Conservation (phyloP, 352 stramenopile species). For the Halophytophthora batemanensis region DNA sequence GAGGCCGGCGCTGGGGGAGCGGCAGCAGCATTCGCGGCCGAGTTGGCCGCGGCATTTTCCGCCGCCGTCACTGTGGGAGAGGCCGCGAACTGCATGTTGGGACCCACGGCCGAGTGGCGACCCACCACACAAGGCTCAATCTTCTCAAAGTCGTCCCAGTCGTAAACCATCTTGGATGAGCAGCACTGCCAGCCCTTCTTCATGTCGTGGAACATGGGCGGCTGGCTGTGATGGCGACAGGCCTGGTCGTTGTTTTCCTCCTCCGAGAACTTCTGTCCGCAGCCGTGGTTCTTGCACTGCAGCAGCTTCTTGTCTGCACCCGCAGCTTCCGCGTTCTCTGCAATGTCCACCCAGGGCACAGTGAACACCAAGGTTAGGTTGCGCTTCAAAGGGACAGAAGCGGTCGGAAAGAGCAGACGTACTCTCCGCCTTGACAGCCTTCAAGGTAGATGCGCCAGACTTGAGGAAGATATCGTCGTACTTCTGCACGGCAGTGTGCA, state of each 20-base stretch:
- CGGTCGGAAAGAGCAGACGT: conserved; percentile 14
- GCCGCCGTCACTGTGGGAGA: conserved; percentile 78
- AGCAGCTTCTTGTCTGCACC: conserved; percentile 38
- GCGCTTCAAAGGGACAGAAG: conserved; percentile 8
- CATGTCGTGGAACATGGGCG: conserved; percentile 87
- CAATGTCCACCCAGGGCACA: background rate
- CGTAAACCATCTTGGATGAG: conserved; percentile 90
- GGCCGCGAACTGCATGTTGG: conserved; percentile 69
- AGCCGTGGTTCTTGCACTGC: conserved; percentile 88
- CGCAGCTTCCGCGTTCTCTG: conserved; percentile 13
- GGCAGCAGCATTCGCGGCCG: conserved; percentile 10
- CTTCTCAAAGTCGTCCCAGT: conserved; percentile 95
- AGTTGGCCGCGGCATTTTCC: conserved; percentile 33
- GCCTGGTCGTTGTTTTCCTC: conserved; percentile 72
- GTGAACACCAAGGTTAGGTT: background rate
- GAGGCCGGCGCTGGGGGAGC: conserved; percentile 24
- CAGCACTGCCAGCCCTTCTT: conserved; percentile 92
- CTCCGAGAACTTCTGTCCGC: conserved; percentile 76
- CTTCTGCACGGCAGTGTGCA: conserved; percentile 80
- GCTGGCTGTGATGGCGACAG: conserved; percentile 74
- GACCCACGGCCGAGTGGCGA: conserved; percentile 66
- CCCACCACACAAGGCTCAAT: conserved; percentile 71
- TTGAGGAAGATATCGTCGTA: conserved; percentile 88
- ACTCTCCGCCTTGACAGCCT: conserved; percentile 41
- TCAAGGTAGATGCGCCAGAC: conserved; percentile 45